Conservation (phyloP, 2,329 filamentous ascomycete species). For the Aspergillus thermomutatus region DNA sequence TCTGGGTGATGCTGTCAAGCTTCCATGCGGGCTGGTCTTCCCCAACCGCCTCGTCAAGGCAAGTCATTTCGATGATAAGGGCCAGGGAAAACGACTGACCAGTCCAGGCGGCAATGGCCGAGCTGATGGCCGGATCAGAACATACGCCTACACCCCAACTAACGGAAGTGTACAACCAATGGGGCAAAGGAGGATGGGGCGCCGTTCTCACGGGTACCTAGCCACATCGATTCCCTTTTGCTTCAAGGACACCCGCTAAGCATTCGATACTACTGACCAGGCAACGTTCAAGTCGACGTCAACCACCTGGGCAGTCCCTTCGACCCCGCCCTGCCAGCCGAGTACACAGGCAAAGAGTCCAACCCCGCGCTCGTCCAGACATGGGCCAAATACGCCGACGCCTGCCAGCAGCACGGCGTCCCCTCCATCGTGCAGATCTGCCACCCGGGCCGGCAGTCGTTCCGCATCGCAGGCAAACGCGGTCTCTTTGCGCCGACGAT, state of each 20-base stretch:
- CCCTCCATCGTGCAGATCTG: conserved; percentile 44
- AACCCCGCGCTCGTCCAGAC: conserved; percentile 15
- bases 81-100: background rate
- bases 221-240: background rate
- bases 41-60: conserved; percentile 54
- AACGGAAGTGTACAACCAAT: conserved; percentile 48
- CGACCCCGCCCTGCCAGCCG: conserved; percentile 26
- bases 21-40: conserved; percentile 55
- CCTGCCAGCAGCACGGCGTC: conserved; percentile 37
- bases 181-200: conserved; percentile 46
- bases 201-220: conserved; percentile 39
- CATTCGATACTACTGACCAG: conserved; percentile 8
- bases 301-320: conserved; percentile 36
- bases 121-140: conserved; percentile 44
- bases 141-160: conserved; percentile 45
- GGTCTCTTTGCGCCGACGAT: conserved; percentile 28
- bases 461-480: conserved; percentile 38
- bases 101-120: conserved; percentile 42
- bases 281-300: conserved; percentile 45
- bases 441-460: conserved; percentile 45
- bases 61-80: conserved; percentile 6
- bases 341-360: conserved; percentile 22
- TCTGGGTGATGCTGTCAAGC: conserved; percentile 44
- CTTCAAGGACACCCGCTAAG: background rate
- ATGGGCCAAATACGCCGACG: conserved; percentile 29